phyloP scores from a whole-genome alignment of 1,284 basidiomycete species.

The Wallemia hederae region DNA sequence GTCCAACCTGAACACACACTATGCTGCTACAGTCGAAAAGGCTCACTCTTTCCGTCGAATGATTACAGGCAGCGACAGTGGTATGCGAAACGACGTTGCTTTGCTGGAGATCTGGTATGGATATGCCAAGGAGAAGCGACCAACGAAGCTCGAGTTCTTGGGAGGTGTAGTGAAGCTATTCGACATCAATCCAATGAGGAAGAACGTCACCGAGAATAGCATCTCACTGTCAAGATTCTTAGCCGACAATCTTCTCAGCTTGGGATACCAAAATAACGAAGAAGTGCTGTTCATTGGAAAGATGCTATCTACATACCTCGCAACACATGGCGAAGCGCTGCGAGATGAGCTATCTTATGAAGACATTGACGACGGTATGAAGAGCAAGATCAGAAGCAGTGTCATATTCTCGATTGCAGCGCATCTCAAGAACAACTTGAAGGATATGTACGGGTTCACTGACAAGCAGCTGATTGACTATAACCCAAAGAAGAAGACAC shows the following conservation, averaged over 20 bases:
- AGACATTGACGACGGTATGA: conserved; percentile 7
- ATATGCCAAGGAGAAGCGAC: conserved; percentile 64
- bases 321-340: conserved; percentile 56
- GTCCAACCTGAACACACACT: conserved; percentile 39
- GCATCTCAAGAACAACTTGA: background rate
- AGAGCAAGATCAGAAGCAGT: background rate
- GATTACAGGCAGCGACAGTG: conserved; percentile 19
- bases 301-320: conserved; percentile 45
- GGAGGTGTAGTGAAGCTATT: conserved; percentile 52
- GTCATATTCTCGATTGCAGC: background rate
- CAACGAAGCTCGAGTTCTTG: conserved; percentile 53
- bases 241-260: conserved; percentile 66
- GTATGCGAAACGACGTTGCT: conserved; percentile 31
- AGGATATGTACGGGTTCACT: background rate
- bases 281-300: conserved; percentile 65
- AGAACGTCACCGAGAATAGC: conserved; percentile 27
- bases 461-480: background rate
- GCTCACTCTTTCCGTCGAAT: background rate
- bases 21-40: conserved; percentile 1
- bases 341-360: conserved; percentile 16
- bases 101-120: conserved; percentile 69
- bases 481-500: background rate
- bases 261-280: conserved; percentile 85
- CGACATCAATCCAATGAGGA: conserved; percentile 26
- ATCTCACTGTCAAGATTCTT: conserved; percentile 63